These are phyloP conservation scores for Halenospora varia DNA, from an alignment of 495 filamentous ascomycete species.

Conservation along the genomic window DNA sequence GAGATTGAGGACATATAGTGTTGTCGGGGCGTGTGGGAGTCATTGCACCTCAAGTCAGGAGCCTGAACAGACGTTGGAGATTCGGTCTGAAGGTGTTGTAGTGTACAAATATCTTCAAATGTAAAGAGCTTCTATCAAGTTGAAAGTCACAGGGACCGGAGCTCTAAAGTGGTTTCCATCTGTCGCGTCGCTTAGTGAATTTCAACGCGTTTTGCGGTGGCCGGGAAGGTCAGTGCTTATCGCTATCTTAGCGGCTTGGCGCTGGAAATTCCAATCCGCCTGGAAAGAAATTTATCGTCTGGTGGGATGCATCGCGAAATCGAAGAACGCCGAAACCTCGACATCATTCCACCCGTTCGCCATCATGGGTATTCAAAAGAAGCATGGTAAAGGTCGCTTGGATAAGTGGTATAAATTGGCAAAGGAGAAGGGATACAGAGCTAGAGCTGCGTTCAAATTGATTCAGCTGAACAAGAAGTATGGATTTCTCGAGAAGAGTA, in stretches of 20 bases:
- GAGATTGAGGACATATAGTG: not conserved
- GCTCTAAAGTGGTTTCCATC: no score
- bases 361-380: slow-evolving; percentile 95
- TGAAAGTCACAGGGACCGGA: not conserved
- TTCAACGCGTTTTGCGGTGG: not conserved
- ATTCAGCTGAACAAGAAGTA: slow-evolving; percentile 99
- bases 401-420: slow-evolving; percentile 98
- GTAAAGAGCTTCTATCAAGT: not conserved
- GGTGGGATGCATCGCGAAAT: not conserved
- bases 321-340: not conserved
- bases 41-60: not conserved
- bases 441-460: slow-evolving; percentile 95
- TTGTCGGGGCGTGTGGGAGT: not conserved
- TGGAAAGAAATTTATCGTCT: not conserved
- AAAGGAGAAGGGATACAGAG: slow-evolving; percentile 97
- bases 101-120: not conserved
- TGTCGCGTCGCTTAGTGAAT: not conserved
- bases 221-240: not conserved
- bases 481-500: slow-evolving; percentile 94
- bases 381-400: slow-evolving; percentile 98
- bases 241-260: slow-evolving; percentile 3
- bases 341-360: slow-evolving; percentile 9
- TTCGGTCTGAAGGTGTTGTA: not conserved
- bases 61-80: not conserved
- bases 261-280: not conserved